These are phyloP conservation scores for Neospora caninum DNA, from an alignment of 169 alveolate genomes.

Conservation along the genomic window DNA sequence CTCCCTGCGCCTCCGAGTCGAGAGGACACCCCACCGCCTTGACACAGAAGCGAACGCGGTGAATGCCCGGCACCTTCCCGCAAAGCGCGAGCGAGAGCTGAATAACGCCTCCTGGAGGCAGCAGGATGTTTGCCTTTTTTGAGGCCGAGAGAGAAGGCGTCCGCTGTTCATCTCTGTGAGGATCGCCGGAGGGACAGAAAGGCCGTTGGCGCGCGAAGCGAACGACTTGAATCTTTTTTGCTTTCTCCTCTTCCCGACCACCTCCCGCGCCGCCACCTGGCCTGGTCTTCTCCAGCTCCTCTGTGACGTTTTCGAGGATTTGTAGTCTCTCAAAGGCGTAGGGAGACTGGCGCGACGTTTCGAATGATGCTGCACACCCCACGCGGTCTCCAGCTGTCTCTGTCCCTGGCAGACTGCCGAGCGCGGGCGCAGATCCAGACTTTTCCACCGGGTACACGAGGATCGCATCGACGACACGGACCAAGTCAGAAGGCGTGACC, in stretches of 20 bases:
- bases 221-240: background rate
- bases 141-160: background rate
- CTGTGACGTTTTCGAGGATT: background rate
- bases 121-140: background rate
- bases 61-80: conserved; percentile 33
- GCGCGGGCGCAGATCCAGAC: background rate
- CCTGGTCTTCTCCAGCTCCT: background rate
- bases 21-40: conserved; percentile 26
- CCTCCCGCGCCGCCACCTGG: background rate
- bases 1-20: background rate
- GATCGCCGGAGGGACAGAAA: too few relatives aligned
- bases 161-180: background rate
- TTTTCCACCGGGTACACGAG: background rate
- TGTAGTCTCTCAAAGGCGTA: background rate
- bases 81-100: conserved; percentile 24
- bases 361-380: too few relatives aligned
- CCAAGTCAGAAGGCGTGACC: background rate
- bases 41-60: conserved; percentile 58
- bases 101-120: conserved; percentile 30
- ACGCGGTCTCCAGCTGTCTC: background rate
- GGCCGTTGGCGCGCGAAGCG: background rate
- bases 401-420: background rate
- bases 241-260: background rate
- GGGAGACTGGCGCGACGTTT: background rate
- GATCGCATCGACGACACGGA: background rate